These are phyloP conservation scores for Iris pallida DNA, from an alignment of 116 monocot genomes.

Conservation along the genomic window DNA sequence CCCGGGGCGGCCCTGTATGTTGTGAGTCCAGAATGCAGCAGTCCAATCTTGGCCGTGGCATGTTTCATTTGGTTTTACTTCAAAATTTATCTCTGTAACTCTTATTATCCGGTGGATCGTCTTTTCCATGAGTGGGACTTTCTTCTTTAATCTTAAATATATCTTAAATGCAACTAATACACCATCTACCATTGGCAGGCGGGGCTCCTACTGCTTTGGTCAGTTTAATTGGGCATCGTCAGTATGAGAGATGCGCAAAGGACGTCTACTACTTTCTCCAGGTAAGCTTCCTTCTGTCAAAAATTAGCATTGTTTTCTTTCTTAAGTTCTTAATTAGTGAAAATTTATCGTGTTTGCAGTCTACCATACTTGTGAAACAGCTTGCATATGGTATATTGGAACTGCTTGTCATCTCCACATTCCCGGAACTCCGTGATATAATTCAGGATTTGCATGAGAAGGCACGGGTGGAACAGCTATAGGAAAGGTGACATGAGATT, in stretches of 20 bases:
- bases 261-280: constrained; percentile 86
- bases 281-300: constrained; percentile 19
- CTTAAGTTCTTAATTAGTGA: neutral
- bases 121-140: no score
- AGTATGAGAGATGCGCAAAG: constrained; percentile 55
- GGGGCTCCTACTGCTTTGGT: constrained; percentile 77
- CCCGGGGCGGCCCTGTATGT: no score
- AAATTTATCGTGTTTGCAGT: constrained; percentile 34
- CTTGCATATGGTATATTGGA: constrained; percentile 75
- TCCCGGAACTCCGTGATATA: constrained; percentile 61
- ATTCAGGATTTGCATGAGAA: constrained; percentile 59
- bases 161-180: no score
- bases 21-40: no score
- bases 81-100: no score
- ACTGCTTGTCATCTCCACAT: constrained; percentile 48
- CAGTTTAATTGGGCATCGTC: constrained; percentile 69
- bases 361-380: constrained; percentile 70
- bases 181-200: constrained; percentile 26
- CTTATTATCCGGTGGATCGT: no score
- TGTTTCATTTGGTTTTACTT: no score
- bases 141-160: no score
- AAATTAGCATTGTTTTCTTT: neutral
- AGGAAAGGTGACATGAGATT: neutral
- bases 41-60: no score
- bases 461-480: neutral